Conservation (phyloP, 1,139 yeast species). For the Suhomyces taliae region DNA sequence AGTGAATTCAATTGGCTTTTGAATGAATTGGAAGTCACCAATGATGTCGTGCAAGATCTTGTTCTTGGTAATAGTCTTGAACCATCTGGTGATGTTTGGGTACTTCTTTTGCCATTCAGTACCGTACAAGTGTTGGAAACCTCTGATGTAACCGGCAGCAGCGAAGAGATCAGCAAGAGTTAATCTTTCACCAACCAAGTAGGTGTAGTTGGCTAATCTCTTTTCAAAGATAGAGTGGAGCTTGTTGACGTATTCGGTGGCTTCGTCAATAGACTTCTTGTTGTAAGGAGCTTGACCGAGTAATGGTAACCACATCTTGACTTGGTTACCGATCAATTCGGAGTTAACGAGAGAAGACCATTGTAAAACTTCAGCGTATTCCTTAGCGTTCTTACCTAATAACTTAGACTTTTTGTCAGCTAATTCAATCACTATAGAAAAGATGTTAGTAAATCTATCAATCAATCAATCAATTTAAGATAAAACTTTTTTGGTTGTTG, state of each 20-base stretch:
- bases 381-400: slow-evolving; percentile 64
- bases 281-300: slow-evolving; percentile 56
- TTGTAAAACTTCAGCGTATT: slow-evolving; percentile 69
- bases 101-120: slow-evolving; percentile 70
- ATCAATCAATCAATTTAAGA: background rate
- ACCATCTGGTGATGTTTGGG: slow-evolving; percentile 87
- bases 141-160: slow-evolving; percentile 62
- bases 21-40: slow-evolving; percentile 56
- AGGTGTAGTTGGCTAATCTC: slow-evolving; percentile 75
- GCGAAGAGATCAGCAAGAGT: slow-evolving; percentile 79
- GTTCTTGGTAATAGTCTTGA: slow-evolving; percentile 63
- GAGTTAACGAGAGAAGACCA: slow-evolving; percentile 84
- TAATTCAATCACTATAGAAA: slow-evolving; percentile 25
- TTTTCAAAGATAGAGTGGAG: slow-evolving; percentile 53
- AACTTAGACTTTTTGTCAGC: slow-evolving; percentile 36
- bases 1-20: slow-evolving; percentile 63
- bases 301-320: slow-evolving; percentile 34
- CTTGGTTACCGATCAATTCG: slow-evolving; percentile 56
- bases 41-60: slow-evolving; percentile 48
- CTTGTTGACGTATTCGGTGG: slow-evolving; percentile 37
- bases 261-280: slow-evolving; percentile 74
- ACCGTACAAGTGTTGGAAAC: slow-evolving; percentile 70
- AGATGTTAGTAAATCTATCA: slow-evolving; percentile 22
- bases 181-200: slow-evolving; percentile 87
- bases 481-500: background rate